Percentiles rank a stretch among this genome's conserved stretches.
phyloP scores from a whole-genome alignment of 768 basidiomycete genomes.

The Tylopilus rubrobrunneus region DNA sequence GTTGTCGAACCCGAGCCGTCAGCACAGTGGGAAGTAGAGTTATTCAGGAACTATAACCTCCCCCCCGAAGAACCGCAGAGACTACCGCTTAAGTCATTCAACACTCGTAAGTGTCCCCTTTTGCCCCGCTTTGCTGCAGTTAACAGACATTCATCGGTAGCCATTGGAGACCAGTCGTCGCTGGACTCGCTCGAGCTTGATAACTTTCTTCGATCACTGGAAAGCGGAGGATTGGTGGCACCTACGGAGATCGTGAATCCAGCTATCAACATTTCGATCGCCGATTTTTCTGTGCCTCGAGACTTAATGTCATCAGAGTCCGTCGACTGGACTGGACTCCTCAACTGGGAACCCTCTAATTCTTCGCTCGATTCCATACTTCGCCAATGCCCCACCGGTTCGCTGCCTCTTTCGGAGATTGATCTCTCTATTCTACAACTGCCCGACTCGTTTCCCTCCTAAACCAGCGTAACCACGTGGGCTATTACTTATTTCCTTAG shows the following conservation, averaged over 20 bases:
- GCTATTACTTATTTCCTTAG: no score
- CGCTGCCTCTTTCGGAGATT: background rate
- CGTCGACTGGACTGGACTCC: slow-evolving; percentile 13
- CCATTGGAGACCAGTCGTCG: background rate
- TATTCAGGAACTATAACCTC: slow-evolving; percentile 27
- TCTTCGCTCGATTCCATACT: background rate
- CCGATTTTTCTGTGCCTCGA: background rate
- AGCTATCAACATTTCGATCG: background rate
- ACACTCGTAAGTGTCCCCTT: background rate
- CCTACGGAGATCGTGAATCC: background rate
- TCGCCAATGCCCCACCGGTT: background rate
- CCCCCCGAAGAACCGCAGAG: slow-evolving; percentile 2
- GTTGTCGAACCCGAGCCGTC: slow-evolving; percentile 22
- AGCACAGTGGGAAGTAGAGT: slow-evolving; percentile 30
- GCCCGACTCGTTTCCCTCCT: background rate
- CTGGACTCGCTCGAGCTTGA: background rate
- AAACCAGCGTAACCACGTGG: no score
- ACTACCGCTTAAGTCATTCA: background rate
- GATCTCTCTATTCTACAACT: slow-evolving; percentile 9
- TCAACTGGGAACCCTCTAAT: background rate
- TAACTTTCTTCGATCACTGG: slow-evolving; percentile 5
- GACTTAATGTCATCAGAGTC: background rate
- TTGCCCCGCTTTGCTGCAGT: background rate
- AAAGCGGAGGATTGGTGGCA: background rate
- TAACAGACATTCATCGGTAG: background rate